These are phyloP conservation scores for Boletus mariae DNA, from an alignment of 1,284 basidiomycete genomes.

Conservation along the genomic window DNA sequence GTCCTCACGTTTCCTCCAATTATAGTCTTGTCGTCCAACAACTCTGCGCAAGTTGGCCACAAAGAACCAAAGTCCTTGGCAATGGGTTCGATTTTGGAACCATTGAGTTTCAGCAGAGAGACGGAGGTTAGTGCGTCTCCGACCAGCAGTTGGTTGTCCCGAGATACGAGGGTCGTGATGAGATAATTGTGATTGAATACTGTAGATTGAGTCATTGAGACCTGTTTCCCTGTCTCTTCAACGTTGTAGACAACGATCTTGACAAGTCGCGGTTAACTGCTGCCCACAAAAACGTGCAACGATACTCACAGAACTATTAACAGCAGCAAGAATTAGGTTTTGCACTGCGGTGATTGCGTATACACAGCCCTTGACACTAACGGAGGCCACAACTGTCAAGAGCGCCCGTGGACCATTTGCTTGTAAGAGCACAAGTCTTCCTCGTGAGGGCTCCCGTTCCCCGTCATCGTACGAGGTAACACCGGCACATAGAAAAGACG, in stretches of 20 bases:
- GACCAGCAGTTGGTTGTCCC: conserved; percentile 52
- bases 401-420: conserved; percentile 33
- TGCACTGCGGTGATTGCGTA: conserved; percentile 51
- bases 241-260: conserved; percentile 49
- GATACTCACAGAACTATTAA: conserved; percentile 68
- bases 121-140: conserved; percentile 86
- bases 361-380: conserved; percentile 55
- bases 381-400: conserved; percentile 29
- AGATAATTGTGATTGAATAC: conserved; percentile 81
- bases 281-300: background rate
- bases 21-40: conserved; percentile 52
- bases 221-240: conserved; percentile 30
- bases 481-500: conserved; percentile 57
- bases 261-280: background rate
- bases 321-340: conserved; percentile 59
- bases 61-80: conserved; percentile 78
- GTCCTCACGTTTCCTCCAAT: conserved; percentile 73
- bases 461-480: conserved; percentile 47
- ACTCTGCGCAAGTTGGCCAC: conserved; percentile 62
- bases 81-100: conserved; percentile 51
- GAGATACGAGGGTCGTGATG: conserved; percentile 58
- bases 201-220: conserved; percentile 43
- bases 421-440: conserved; percentile 46
- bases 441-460: conserved; percentile 57
- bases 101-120: conserved; percentile 59